Evolutionary conservation across 352 stramenopile species (phyloP).

Genomic region (Pythium oligandrum): DNA sequence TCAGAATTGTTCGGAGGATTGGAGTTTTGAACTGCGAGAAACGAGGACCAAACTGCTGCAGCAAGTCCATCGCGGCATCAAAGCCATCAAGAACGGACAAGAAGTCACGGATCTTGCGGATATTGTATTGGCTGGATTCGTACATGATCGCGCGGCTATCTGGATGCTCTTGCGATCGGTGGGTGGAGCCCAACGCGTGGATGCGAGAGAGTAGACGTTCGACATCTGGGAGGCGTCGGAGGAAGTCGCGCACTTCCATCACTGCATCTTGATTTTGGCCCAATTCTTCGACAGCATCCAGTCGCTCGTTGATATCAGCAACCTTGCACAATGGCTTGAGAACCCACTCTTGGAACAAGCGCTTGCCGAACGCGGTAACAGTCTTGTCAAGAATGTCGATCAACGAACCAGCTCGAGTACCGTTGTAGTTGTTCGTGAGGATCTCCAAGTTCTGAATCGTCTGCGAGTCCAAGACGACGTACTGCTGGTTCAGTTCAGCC

Average conservation of each 20-base stretch:
- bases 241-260: conserved; percentile 75
- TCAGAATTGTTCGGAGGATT: conserved; percentile 52
- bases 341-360: conserved; percentile 96
- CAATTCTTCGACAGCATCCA: conserved; percentile 96
- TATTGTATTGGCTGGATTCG: conserved; percentile 95
- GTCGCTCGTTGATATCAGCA: conserved; percentile 92
- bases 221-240: conserved; percentile 93
- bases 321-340: conserved; percentile 94
- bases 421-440: conserved; percentile 88
- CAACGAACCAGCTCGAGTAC: conserved; percentile 87
- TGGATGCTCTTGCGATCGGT: conserved; percentile 88
- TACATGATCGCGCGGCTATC: conserved; percentile 98
- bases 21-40: conserved; percentile 55
- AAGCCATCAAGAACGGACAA: conserved; percentile 90
- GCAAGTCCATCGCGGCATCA: conserved; percentile 72
- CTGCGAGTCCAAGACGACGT: conserved; percentile 94
- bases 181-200: conserved; percentile 91
- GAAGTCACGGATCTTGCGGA: conserved; percentile 95
- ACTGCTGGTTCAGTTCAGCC: conserved; percentile 69
- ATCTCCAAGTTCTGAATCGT: conserved; percentile 98
- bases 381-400: conserved; percentile 90
- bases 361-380: conserved; percentile 92
- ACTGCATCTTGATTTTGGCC: conserved; percentile 63
- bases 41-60: conserved; percentile 71
- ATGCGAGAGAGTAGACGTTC: conserved; percentile 95